Base-by-base conservation (phyloP, 163 green algal genomes). In the Volvox carteri region DNA sequence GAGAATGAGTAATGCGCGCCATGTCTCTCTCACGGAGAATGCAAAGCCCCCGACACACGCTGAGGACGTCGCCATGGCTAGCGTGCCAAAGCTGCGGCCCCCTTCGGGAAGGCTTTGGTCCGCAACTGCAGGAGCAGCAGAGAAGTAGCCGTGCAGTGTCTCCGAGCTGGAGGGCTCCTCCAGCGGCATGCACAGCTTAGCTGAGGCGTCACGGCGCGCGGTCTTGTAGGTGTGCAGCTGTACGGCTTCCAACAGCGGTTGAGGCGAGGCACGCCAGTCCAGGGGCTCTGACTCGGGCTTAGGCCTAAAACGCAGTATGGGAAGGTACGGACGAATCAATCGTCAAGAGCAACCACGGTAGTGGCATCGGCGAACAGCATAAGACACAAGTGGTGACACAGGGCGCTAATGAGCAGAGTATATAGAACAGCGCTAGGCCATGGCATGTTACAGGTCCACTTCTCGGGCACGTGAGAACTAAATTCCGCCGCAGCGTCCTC, bases 151-250 rank as follows among this genome's bases (percentile, higher is more conserved):
- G 78, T 28, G n/a, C 56, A 86, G 39, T 4, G 28, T 44, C 30
- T 68, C 30, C 33, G n/a, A 18, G 19, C 46, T 42, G 12, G 41
- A 19, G 3, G 62, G 42, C 62, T 78, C 79, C 50, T 84, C 75
- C 30, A n/a, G 75, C 30, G 62, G 60, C 62, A 67, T 11, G 44
- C 48, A 60, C 33, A 78, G 52, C 54, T 85, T 85, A 1, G 35
- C 54, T 11, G 52, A 42, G 35, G 80, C 62, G 62, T 75, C 80
- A 4, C 44, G 35, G 3, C 58, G 62, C 1, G 62, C 62, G 18
- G 44, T 87, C 62, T 87, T 87, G 62, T 87, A 87, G 60, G 46
- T 70, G 75, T 84, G 75, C 18, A 52, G n/a, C 6, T 39, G n/a
- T 6, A 70, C 75, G 11, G 54, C 37, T 39, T 86, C 78, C 23